Conservation (phyloP, 202 grass and related monocot genomes). For the Setaria viridis region DNA sequence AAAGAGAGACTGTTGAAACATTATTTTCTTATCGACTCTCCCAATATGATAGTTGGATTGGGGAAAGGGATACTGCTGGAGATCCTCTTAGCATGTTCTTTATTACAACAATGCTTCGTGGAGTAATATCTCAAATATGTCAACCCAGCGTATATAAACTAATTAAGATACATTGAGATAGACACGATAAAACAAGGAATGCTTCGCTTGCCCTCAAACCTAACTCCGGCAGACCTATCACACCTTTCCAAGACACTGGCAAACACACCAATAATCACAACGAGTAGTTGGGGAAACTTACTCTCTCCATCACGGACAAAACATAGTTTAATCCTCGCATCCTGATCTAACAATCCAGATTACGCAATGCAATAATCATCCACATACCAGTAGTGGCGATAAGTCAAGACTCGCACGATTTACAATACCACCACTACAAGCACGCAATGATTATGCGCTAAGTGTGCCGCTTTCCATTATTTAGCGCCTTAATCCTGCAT, state of each 20-base stretch:
- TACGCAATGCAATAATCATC: constrained; percentile 48
- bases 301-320: not conserved
- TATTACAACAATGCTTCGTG: not conserved
- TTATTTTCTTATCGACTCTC: too few species aligned
- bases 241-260: not conserved
- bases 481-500: constrained; percentile 28
- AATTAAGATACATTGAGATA: not conserved
- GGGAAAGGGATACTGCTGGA: too few species aligned
- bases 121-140: not conserved
- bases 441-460: constrained; percentile 41
- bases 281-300: not conserved
- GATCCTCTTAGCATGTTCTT: not conserved
- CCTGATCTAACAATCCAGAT: constrained; percentile 18
- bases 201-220: constrained; percentile 24
- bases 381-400: constrained; percentile 15
- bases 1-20: too few species aligned
- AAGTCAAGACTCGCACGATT: constrained; percentile 36
- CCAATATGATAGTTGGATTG: too few species aligned
- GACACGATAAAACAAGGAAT: not conserved
- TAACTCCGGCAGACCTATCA: not conserved
- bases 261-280: not conserved
- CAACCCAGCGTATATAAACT: not conserved
- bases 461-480: constrained; percentile 27
- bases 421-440: not conserved
- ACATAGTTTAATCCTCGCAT: not conserved